phyloP scores from a whole-genome alignment of 352 stramenopile genomes.

The Globisporangium acanthophoron region DNA sequence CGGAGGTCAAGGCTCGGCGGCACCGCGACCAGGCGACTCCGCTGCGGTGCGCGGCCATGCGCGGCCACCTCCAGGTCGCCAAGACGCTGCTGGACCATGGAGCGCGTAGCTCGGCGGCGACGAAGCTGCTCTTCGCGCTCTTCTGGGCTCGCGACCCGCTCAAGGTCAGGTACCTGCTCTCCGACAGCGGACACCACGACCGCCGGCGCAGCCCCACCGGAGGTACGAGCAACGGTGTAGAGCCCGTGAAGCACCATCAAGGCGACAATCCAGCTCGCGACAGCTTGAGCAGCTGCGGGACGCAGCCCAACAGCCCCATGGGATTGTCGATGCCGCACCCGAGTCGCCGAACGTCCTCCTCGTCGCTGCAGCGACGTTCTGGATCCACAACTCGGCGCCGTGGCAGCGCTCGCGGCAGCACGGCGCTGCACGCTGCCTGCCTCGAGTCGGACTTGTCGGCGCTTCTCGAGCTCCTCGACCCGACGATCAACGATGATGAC shows the following conservation, averaged over 20 bases:
- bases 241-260: background rate
- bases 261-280: background rate
- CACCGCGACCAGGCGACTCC: constrained; percentile 19
- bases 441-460: constrained; percentile 2
- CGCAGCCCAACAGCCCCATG: constrained; percentile 7
- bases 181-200: constrained; percentile 1
- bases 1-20: constrained; percentile 16
- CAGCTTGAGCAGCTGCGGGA: constrained; percentile 7
- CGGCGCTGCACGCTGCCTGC: constrained; percentile 7
- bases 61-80: constrained; percentile 23
- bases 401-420: background rate
- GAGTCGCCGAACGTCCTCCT: background rate
- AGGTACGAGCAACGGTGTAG: background rate
- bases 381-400: background rate
- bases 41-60: constrained; percentile 25
- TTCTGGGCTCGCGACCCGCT: constrained; percentile 14
- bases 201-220: background rate
- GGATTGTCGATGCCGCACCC: background rate
- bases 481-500: background rate
- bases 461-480: constrained; percentile 1
- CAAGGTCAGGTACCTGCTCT: constrained; percentile 31
- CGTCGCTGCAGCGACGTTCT: background rate
- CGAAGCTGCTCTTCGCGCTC: constrained; percentile 17
- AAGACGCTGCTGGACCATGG: constrained; percentile 29
- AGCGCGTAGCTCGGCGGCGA: constrained; percentile 12